These are phyloP conservation scores for Dunaliella sp. DNA, from an alignment of 139 green algal genomes.

Conservation along the genomic window DNA sequence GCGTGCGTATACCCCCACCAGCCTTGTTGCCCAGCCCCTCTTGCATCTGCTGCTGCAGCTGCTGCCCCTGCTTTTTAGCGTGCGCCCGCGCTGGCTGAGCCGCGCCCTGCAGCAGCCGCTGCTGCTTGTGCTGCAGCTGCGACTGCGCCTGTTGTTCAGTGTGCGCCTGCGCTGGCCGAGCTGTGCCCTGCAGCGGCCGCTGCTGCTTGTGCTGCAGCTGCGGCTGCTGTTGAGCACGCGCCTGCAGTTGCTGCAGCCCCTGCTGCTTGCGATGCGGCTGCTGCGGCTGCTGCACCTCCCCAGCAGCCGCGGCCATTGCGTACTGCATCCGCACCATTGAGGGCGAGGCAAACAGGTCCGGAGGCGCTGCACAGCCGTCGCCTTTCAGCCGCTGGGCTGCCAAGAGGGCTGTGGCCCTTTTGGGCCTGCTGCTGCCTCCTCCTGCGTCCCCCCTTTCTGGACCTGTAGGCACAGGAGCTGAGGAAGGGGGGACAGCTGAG, in stretches of 20 bases:
- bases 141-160: too few species aligned
- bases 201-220: not conserved
- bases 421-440: not conserved
- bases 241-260: not conserved
- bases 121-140: too few species aligned
- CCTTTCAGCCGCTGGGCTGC: not conserved
- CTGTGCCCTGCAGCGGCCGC: too few species aligned
- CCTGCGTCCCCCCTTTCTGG: too few species aligned
- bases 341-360: not conserved
- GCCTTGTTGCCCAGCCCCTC: not conserved
- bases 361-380: not conserved
- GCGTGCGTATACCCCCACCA: too few species aligned
- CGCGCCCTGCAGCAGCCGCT: too few species aligned
- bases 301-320: not conserved
- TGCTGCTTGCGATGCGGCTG: not conserved
- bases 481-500: too few species aligned
- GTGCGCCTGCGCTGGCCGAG: too few species aligned
- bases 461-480: too few species aligned
- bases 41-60: not conserved
- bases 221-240: not conserved
- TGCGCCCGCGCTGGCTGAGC: too few species aligned
- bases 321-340: not conserved
- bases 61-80: not conserved
- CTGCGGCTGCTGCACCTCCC: not conserved
- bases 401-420: not conserved